Evolutionary conservation across 495 filamentous ascomycete genomes (phyloP), one percentile per base, ranked within the genome.

Genomic region (Aspergillus sclerotioniger): DNA sequence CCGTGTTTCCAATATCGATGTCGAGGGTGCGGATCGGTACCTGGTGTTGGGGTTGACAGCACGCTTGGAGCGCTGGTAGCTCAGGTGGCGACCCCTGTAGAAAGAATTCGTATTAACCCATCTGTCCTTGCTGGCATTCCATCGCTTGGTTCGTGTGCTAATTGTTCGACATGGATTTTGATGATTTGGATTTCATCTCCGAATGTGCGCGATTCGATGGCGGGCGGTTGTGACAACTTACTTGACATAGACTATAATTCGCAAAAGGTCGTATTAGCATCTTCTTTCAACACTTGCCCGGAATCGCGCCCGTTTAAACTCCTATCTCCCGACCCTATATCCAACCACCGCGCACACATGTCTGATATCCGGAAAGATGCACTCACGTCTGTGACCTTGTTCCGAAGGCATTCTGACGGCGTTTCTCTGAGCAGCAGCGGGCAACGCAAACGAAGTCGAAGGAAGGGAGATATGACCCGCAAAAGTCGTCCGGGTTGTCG

Each of bases 21-120:
- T 55, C 53, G 19, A 33, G 57, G 25, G 56, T 55, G 62, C 59
- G 57, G 58, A 56, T 66, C 62, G 50, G 62, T 71, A 75, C 77
- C 76, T 80, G 82, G 90, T 95, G 80, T 85, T 85, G 62, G 90
- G 88, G 82, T 90, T 92, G 71, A 84, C 89, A 76, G 81, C 86
- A 75, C 87, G 86, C 82, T 91, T 89, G 66, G 86, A 85, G 69
- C 92, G 90, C 82, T 93, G 89, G 84, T 95, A 96, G 80, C 88
- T 92, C 71, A 96, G 80, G 84, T 96, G 92, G 71, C 87, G 89
- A 75, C 89, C 90, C 87, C 90, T 94, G 79, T 62, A 62, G 57
- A 57, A 74, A 62, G 68, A 65, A 66, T 61, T 66, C 64, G 65
- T 67, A 70, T 74, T 72, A 71, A 68, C 66, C 46, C 57, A 61